Evolutionary conservation across 2,329 filamentous ascomycete genomes (phyloP), one percentile per base, ranked within the genome.

Genomic region (Aureobasidium subglaciale): DNA sequence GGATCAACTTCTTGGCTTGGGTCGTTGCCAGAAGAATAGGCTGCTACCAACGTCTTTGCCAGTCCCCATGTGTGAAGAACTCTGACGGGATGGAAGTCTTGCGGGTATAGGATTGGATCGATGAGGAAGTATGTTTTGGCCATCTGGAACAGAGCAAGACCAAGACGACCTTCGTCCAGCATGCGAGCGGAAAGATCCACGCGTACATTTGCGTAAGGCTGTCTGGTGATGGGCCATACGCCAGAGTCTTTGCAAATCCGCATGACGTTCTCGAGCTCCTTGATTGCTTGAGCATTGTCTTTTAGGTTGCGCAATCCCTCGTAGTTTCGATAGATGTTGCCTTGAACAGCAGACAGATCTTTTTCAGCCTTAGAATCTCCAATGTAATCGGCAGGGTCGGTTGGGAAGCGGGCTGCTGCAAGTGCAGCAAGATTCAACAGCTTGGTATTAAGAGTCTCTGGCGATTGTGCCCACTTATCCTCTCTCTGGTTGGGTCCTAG

Each of bases 171-270:
- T 0, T 64, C 63, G 0, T 71, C 64, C 13, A 83, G 68, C 3
- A 79, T 67, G 9, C 72, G 70, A 5, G 78, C 68, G 41, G 82
- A 75, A 5, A 82, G 63, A 32, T 80, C 75, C 56, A 81, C 74
- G 8, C 81, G 73, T 1, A 84, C 61, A 13, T 76, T 72, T 1
- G 79, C 71, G 32, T 77, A 76, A 0, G 83, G 83, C 58, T 84
- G 81, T 15, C 75, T 73, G 27, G 75, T 71, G 8, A 78, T 59
- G 0, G 76, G 75, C 71, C 74, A 81, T 8, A 71, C 58, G 1
- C 65, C 63, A 61, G 9, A 70, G 67, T 58, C 70, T 59, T 48
- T 64, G 45, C 1, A 69, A 60, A 27, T 65, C 59, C 37, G 65
- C 29, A 56, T 62, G 10, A 60, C 64, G 55, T 67, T 63, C 22